Evolutionary conservation across 2,329 filamentous ascomycete genomes (phyloP).

Genomic region (Colletotrichum sp.): DNA sequence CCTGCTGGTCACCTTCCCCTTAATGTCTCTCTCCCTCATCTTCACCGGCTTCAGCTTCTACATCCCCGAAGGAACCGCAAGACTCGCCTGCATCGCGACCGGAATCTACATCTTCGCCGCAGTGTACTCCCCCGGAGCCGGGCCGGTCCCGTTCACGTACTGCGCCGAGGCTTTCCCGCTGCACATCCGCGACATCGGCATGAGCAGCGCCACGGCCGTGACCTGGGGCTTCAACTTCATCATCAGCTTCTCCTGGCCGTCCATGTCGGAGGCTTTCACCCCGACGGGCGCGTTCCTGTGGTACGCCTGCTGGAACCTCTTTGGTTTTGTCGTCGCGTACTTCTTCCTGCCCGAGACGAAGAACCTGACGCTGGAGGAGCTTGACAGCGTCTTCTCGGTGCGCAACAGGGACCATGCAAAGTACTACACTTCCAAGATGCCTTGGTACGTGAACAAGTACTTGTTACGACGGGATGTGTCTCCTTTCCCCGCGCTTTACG

Average conservation of each 20-base stretch:
- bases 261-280: conserved; percentile 25
- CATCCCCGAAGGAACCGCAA: conserved; percentile 32
- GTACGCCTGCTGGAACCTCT: conserved; percentile 41
- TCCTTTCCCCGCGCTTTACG: conserved; percentile 35
- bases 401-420: conserved; percentile 32
- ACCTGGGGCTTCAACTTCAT: conserved; percentile 46
- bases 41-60: conserved; percentile 58
- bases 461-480: conserved; percentile 31
- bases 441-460: conserved; percentile 37
- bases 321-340: conserved; percentile 37
- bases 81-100: conserved; percentile 37
- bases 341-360: conserved; percentile 41
- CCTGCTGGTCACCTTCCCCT: conserved; percentile 63
- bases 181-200: conserved; percentile 60
- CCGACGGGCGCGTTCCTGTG: conserved; percentile 42
- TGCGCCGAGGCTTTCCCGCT: conserved; percentile 64
- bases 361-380: conserved; percentile 37
- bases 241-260: conserved; percentile 39
- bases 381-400: conserved; percentile 37
- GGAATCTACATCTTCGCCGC: conserved; percentile 46
- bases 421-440: conserved; percentile 35
- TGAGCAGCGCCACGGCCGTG: conserved; percentile 48
- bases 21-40: conserved; percentile 61
- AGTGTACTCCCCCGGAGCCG: conserved; percentile 55
- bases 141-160: conserved; percentile 65